Base-by-base conservation (phyloP, 2,329 filamentous ascomycete species). In the Monilinia polystroma region DNA sequence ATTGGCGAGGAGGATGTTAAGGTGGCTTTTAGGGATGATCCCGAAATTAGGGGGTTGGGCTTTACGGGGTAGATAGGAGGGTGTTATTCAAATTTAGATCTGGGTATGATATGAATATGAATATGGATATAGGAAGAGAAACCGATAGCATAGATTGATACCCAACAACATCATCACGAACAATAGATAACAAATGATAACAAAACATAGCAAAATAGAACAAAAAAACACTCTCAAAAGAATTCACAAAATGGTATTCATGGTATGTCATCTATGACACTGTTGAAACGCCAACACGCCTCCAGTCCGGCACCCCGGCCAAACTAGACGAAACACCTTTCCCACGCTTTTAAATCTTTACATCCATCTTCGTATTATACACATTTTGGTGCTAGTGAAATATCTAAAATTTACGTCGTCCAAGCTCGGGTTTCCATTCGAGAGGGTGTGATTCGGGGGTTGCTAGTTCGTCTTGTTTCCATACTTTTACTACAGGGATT, bases 391-490 rank as follows among this genome's bases (percentile, higher is more conserved):
- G 52, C 1, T 32, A 26, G n/a, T 45, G 29, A 49, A 2, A 62
- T 43, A 20, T 68, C 55, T n/a, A 26, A 68, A 65, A 65, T 70
- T 93, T 95, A 77, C 90, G 86, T 75, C 90, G 84, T 20, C 88
- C 88, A 66, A 96, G 78, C 1, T 87, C 91, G 29, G 93, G 93
- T 75, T 91, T 92, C 95, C 95, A 99, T 55, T 96, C 89, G 54
- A 99, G 79, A 2, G 95, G 95, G 79, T 98, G 93, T 1, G 90
- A 91, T 77, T 98, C 92, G 49, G 90, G 90, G 0, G 94, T 97
- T 23, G 95, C 95, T 64, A 90, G 86, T 57, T 96, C 92, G 77
- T 99, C 95, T 72, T 90, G 90, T 78, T 93, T 96, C 95, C 95
- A 99, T 67, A 99, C 87, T 85, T 99, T 98, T 78, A 97, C 84